Conservation (phyloP, 768 basidiomycete genomes). For the Candolleomyces aberdarensis region DNA sequence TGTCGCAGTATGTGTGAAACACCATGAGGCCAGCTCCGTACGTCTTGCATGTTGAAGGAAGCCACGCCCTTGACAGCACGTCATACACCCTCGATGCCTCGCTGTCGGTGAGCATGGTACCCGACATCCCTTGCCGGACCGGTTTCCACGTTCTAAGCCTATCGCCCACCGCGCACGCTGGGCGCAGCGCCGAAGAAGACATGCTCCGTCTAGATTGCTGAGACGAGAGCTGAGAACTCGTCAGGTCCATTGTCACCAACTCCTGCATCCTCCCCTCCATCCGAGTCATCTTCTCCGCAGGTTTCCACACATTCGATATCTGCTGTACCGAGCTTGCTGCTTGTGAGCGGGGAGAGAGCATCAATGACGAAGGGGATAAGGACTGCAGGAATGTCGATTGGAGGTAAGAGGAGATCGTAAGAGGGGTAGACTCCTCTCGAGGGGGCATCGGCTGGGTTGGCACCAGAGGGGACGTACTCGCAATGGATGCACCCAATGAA, state of each 20-base stretch:
- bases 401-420: slow-evolving; percentile 16
- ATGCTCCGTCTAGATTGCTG: too few species aligned
- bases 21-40: slow-evolving; percentile 30
- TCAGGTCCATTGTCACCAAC: too few species aligned
- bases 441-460: slow-evolving; percentile 25
- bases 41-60: slow-evolving; percentile 17
- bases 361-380: slow-evolving; percentile 16
- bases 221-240: too few species aligned
- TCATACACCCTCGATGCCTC: slow-evolving; percentile 21
- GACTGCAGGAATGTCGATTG: slow-evolving; percentile 15
- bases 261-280: too few species aligned
- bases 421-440: slow-evolving; percentile 22
- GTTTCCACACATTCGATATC: slow-evolving; percentile 27
- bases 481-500: slow-evolving; percentile 10
- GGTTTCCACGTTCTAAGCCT: slow-evolving; percentile 24
- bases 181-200: too few species aligned
- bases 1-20: slow-evolving; percentile 36
- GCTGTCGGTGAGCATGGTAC: background rate
- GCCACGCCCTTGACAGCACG: slow-evolving; percentile 20
- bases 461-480: slow-evolving; percentile 15
- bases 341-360: background rate
- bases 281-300: slow-evolving; percentile 19
- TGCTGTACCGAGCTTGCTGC: slow-evolving; percentile 12
- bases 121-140: background rate
- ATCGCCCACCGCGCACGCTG: too few species aligned